Conservation (phyloP, 805 yeast species). For the Kuraishia piskuri region DNA sequence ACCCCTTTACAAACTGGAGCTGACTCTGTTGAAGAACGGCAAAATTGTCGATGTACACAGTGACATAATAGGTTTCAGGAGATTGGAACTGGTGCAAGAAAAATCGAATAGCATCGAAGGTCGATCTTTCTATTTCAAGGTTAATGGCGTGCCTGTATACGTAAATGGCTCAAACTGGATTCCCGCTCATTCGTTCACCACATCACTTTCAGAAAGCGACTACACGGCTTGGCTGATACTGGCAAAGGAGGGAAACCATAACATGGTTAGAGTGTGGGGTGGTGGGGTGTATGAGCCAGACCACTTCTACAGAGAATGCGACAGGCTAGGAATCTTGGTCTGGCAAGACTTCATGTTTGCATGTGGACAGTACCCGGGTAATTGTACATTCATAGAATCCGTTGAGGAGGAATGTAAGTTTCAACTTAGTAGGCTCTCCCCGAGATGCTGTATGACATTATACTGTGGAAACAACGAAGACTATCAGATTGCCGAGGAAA, state of each 20-base stretch:
- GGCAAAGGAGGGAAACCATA: conserved; percentile 30
- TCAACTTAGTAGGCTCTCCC: conserved; percentile 32
- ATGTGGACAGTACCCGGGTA: conserved; percentile 44
- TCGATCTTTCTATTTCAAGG: conserved; percentile 30
- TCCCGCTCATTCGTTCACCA: conserved; percentile 34
- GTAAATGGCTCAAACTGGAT: conserved; percentile 39
- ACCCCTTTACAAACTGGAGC: conserved; percentile 20
- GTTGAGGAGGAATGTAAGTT: conserved; percentile 28
- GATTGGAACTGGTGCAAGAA: conserved; percentile 31
- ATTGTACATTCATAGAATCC: conserved; percentile 18
- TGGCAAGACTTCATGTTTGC: conserved; percentile 57
- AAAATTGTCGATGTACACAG: conserved; percentile 8
- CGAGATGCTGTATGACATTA: conserved; percentile 29
- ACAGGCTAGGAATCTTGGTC: conserved; percentile 32
- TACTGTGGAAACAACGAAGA: conserved; percentile 41
- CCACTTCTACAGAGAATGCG: conserved; percentile 33
- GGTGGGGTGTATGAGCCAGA: conserved; percentile 40
- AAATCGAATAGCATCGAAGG: conserved; percentile 21
- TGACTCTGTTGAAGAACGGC: conserved; percentile 5
- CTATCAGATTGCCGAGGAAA: conserved; percentile 34
- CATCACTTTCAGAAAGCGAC: conserved; percentile 23
- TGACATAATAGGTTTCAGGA: conserved; percentile 29
- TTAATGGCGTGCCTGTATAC: conserved; percentile 31
- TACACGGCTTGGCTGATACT: conserved; percentile 28
- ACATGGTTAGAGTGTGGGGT: conserved; percentile 41